phyloP scores from a whole-genome alignment of 805 yeast species.

The Metschnikowia koreensis region DNA sequence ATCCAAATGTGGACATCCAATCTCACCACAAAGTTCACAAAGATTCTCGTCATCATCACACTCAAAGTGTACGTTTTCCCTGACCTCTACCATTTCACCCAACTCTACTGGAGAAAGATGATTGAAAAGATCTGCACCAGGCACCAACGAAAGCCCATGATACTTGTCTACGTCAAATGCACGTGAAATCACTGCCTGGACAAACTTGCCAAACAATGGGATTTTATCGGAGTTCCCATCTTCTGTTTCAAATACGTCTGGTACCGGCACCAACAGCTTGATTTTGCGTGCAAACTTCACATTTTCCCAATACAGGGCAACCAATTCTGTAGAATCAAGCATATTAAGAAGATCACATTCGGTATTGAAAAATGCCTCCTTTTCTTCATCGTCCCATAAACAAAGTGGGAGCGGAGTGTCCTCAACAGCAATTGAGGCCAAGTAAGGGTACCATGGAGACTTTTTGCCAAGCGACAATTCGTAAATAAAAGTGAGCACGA shows the following conservation, averaged over 20 bases:
- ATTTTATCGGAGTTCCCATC: constrained; percentile 25
- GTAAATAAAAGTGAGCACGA: constrained; percentile 68
- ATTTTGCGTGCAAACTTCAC: constrained; percentile 40
- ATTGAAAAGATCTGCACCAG: constrained; percentile 88
- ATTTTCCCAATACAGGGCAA: constrained; percentile 38
- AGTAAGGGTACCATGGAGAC: constrained; percentile 81
- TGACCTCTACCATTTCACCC: constrained; percentile 14
- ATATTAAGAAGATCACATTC: constrained; percentile 62
- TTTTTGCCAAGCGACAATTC: constrained; percentile 56
- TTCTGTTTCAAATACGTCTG: constrained; percentile 30
- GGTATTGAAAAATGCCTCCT: constrained; percentile 52
- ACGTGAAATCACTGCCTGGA: constrained; percentile 66
- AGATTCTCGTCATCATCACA: constrained; percentile 23
- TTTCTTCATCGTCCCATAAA: constrained; percentile 57
- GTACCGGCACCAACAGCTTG: constrained; percentile 30
- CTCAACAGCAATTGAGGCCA: constrained; percentile 48
- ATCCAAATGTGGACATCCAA: constrained; percentile 16
- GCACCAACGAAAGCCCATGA: constrained; percentile 76
- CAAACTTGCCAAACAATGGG: constrained; percentile 52
- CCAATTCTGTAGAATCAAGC: constrained; percentile 46
- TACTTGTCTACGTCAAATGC: constrained; percentile 78
- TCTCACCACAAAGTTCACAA: constrained; percentile 20
- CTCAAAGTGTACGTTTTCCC: constrained; percentile 50
- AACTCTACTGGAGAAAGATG: constrained; percentile 47
- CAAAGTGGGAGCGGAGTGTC: constrained; percentile 53